A percentile compares a stretch with the other conserved stretches of the same genome.
These are phyloP conservation scores for Podospora anserina DNA, from an alignment of 495 filamentous ascomycete genomes.

Conservation along the genomic window DNA sequence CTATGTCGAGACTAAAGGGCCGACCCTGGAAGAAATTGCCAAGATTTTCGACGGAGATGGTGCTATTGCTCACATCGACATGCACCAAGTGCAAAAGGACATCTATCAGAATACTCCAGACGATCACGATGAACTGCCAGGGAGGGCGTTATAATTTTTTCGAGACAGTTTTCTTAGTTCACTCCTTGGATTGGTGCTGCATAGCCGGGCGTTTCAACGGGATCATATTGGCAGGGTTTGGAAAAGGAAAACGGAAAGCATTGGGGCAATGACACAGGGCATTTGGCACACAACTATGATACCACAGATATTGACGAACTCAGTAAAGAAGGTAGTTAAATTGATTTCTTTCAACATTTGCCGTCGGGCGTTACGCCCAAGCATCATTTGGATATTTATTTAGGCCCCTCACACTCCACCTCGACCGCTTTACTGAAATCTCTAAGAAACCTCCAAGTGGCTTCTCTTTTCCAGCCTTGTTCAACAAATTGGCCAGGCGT, in stretches of 20 bases:
- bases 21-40: conserved; percentile 62
- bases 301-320: background rate
- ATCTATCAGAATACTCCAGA: conserved; percentile 36
- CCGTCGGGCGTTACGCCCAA: background rate
- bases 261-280: background rate
- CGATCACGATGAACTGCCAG: conserved; percentile 27
- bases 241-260: background rate
- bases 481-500: conserved; percentile 49
- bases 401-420: conserved; percentile 21
- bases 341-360: background rate
- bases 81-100: conserved; percentile 48
- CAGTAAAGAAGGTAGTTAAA: background rate
- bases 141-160: conserved; percentile 14
- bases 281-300: background rate
- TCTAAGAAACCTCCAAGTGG: conserved; percentile 53
- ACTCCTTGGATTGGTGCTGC: background rate
- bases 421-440: conserved; percentile 49
- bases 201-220: background rate
- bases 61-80: conserved; percentile 50
- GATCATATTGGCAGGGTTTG: background rate
- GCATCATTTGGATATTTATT: background rate
- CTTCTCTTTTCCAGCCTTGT: conserved; percentile 50
- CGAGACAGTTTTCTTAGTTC: background rate
- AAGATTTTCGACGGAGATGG: conserved; percentile 57
- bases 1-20: conserved; percentile 64